A percentile compares a stretch with the other conserved stretches of the same genome.
Evolutionary conservation across 2,329 filamentous ascomycete genomes (phyloP).

Genomic region (Kalmusia sp.): DNA sequence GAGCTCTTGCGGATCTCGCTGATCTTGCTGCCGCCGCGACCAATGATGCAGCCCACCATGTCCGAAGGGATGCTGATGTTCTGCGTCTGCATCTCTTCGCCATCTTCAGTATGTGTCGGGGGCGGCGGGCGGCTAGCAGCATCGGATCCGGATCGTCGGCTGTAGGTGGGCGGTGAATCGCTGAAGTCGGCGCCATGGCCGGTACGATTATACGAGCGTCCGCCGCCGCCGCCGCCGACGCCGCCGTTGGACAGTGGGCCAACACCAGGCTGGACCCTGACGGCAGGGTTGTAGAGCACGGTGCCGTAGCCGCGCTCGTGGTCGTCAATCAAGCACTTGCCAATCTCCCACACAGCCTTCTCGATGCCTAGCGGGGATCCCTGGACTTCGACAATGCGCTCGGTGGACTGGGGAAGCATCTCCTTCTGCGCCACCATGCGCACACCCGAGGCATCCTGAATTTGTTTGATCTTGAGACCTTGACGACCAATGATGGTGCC

Average conservation of each 20-base stretch:
- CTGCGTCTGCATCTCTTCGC: constrained; percentile 96
- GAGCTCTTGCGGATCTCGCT: constrained; percentile 98
- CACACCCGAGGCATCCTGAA: constrained; percentile 94
- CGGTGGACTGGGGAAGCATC: constrained; percentile 98
- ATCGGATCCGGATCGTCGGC: constrained; percentile 84
- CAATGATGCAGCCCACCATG: constrained; percentile 99
- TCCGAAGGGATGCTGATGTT: constrained; percentile 99
- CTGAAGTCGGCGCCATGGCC: constrained; percentile 98
- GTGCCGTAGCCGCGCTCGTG: constrained; percentile 97
- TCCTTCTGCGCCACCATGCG: constrained; percentile 99
- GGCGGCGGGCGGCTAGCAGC: constrained; percentile 76
- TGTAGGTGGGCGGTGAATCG: constrained; percentile 74
- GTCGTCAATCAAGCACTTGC: constrained; percentile 97
- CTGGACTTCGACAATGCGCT: constrained; percentile 96
- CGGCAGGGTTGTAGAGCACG: constrained; percentile 95
- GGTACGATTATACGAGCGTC: constrained; percentile 81
- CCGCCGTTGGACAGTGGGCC: constrained; percentile 60
- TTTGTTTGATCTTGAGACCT: constrained; percentile 99
- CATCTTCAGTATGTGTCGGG: constrained; percentile 91
- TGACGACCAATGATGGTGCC: constrained; percentile 97
- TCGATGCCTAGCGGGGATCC: constrained; percentile 95
- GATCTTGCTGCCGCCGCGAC: constrained; percentile 93
- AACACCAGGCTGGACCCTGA: constrained; percentile 75
- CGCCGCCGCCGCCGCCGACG: constrained; percentile 62
- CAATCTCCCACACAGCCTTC: constrained; percentile 97